Evolutionary conservation across 192 early-diverging fungal species (phyloP), one percentile per base, ranked within the genome.

Genomic region (Backusella australiensis): DNA sequence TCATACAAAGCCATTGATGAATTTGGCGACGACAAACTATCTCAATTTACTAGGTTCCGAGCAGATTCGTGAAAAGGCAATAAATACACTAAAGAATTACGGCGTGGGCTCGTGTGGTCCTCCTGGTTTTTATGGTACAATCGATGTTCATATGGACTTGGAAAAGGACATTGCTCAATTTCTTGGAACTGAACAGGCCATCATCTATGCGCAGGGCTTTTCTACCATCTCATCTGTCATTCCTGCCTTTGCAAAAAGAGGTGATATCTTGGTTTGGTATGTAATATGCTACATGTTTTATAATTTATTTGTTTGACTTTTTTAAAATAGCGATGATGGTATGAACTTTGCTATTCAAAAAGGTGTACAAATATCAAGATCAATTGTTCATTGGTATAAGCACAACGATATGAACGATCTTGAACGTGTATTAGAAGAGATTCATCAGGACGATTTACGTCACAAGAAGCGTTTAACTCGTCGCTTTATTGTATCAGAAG

Each of bases 371-470:
- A 93, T 98, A 52, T 96, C 96, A 21, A 87, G 97, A 59, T 95
- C 93, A 69, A 93, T 87, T 79, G 88, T 99, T 67, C 90, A 91
- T 77, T 96, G 88, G 86, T 99, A 90, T 82, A 97, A 97, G 77
- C 97, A 99, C 88, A 98, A 99, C 82, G 96, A 99, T 78, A 94
- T 99, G 93, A 85, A 90, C 12, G 96, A 99, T 79, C 84, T 99
- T 23, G 96, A 99, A 79, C 90, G 90, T 56, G 88, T 97, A 19
- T 84, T 99, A 66, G 75, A 89, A 68, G 90, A 93, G 34, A 89
- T 99, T 65, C 80, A 93, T 71, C 76, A 73, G 42, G 94, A 97
- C 72, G 84, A 89, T 65, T 67, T 76, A n/a, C 76, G 79, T 63
- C 80, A 86, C 77, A 93, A 91, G 74, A 93, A 94, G 82, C 89